Percentiles rank a stretch among this genome's conserved stretches.
phyloP scores from a whole-genome alignment of 108 stramenopile genomes.

The Nitzschia putrida region DNA sequence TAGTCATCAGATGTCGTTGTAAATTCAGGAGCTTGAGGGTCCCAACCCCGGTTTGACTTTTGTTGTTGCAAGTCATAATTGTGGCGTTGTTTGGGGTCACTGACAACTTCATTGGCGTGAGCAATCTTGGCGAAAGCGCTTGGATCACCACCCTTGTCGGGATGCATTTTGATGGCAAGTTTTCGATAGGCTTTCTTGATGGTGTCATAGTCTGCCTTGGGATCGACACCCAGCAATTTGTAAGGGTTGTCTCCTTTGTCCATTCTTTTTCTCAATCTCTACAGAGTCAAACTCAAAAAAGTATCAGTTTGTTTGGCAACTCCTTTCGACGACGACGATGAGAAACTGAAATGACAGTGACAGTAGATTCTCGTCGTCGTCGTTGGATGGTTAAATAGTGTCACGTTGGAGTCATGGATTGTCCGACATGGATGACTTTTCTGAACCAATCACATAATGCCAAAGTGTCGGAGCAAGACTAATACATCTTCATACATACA shows the following conservation, averaged over 20 bases:
- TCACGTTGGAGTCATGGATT: no score
- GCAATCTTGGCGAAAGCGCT: slow-evolving; percentile 65
- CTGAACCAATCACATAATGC: no score
- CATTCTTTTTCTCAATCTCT: background rate
- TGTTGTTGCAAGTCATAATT: slow-evolving; percentile 26
- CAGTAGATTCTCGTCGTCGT: no score
- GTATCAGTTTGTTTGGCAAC: no score
- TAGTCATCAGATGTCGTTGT: slow-evolving; percentile 14
- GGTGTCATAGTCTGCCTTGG: slow-evolving; percentile 60
- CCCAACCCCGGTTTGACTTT: slow-evolving; percentile 9
- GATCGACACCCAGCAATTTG: slow-evolving; percentile 64
- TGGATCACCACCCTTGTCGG: slow-evolving; percentile 63
- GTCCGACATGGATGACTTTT: no score
- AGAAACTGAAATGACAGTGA: no score
- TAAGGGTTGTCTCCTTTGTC: slow-evolving; percentile 37
- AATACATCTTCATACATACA: no score
- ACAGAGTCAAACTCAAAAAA: no score
- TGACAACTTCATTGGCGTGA: slow-evolving; percentile 82
- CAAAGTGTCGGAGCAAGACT: no score
- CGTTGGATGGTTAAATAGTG: no score
- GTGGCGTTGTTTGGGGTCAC: slow-evolving; percentile 47
- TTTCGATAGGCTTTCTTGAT: slow-evolving; percentile 91
- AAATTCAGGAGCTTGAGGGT: slow-evolving; percentile 22
- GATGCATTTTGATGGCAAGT: slow-evolving; percentile 85
- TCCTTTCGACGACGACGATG: no score